Evolutionary conservation across 73 alveolate species (phyloP), one percentile per base, ranked within the genome.

Genomic region (Effrenium voratum): DNA sequence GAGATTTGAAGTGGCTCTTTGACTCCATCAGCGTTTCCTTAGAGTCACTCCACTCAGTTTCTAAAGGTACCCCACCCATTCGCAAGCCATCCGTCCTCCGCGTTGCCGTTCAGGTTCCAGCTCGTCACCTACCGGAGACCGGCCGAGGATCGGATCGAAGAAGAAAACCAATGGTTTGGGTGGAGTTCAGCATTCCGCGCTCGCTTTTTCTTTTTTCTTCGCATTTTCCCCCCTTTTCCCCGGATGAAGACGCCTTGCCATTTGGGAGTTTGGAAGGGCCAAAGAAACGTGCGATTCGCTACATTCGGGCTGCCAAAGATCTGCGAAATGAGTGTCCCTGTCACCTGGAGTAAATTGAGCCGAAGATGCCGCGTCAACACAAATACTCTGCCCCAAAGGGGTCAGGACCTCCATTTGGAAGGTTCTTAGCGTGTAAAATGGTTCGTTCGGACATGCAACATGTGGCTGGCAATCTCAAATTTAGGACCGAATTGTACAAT

Each of bases 41-140:
- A 19, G 19, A 52, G 26, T 12, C 63, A 19, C 63, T 12, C 8
- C 63, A 52, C 19, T 12, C 8, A 52, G 63, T 19, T 19, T 52
- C 19, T 8, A 52, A 19, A 19, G 63, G 63, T 8, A 52, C 26
- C 63, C 26, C 26, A 19, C 19, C 63, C 26, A 52, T 52, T n/a
- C n/a, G n/a, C n/a, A n/a, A n/a, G n/a, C n/a, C n/a, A n/a, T n/a
- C n/a, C n/a, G 76, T 82, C 93, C 93, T 84, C 93, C 41, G 80
- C 79, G 40, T 44, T 84, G 93, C 75, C 80, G 41, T 84, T 84
- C 57, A 84, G 43, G 57, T 84, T 84, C 93, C 93, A 84, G 36
- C 75, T 84, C 16, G 93, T 84, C 59, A 84, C 93, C 93, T 84
- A 55, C 80, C 41, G 47, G 34, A 50, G 47, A 46, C 15, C 26